Percentiles rank a stretch among this genome's conserved stretches.
Conservation (phyloP, 768 basidiomycete genomes). For the Pholiota microspora region DNA sequence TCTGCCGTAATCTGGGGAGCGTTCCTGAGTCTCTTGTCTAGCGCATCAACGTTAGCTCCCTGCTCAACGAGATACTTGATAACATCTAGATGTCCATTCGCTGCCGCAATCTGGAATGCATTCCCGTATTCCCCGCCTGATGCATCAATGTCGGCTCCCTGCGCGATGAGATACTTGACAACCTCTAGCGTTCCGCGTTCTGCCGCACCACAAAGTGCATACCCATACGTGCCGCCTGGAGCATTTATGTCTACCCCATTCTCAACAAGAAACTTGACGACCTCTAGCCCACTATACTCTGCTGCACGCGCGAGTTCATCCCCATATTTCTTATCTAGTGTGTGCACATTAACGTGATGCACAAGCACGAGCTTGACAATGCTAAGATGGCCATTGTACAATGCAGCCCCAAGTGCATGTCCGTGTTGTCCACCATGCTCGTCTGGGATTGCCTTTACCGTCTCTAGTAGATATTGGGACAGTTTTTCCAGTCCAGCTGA, state of each 20-base stretch:
- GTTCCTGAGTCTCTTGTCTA: too few species aligned
- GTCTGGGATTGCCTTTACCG: neutral
- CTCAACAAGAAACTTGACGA: too few species aligned
- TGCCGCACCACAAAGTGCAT: too few species aligned
- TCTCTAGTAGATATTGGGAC: neutral
- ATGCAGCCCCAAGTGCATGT: neutral
- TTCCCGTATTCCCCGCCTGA: neutral
- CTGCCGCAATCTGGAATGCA: neutral
- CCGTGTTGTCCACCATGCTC: neutral
- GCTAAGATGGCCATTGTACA: neutral
- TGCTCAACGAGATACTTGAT: neutral
- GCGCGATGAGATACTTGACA: neutral
- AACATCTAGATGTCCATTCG: neutral
- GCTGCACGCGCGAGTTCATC: too few species aligned
- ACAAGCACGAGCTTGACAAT: neutral
- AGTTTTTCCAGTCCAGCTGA: neutral
- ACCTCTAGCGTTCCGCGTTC: too few species aligned
- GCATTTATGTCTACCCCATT: too few species aligned
- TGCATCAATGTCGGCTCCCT: neutral
- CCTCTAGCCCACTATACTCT: too few species aligned
- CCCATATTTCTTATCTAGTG: too few species aligned
- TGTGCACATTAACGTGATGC: too few species aligned
- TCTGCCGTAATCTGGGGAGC: neutral
- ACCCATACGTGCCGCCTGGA: too few species aligned
- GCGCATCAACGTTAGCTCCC: neutral